Evolutionary conservation across 768 basidiomycete species (phyloP).

Genomic region (Mycena amicta): DNA sequence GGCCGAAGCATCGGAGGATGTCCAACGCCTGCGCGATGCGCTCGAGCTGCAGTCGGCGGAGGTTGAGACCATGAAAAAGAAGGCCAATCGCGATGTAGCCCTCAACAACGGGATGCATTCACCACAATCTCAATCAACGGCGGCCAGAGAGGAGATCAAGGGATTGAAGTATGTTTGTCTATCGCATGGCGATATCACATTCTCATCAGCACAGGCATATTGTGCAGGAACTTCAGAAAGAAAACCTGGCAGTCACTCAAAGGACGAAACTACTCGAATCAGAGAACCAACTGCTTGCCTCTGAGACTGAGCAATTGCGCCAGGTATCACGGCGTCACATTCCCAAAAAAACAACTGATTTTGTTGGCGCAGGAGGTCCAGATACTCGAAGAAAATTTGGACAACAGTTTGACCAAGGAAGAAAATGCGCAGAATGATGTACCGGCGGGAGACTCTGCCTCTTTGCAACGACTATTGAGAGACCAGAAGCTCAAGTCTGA

Average conservation of each 20-base stretch:
- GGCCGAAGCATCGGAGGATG: slow-evolving; percentile 21
- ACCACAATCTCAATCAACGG: slow-evolving; percentile 45
- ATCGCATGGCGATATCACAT: not conserved
- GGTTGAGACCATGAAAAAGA: slow-evolving; percentile 61
- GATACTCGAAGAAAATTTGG: slow-evolving; percentile 74
- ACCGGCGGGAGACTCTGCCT: slow-evolving; percentile 35
- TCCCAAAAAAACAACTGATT: too few species aligned
- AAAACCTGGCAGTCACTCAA: slow-evolving; percentile 63
- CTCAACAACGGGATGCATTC: slow-evolving; percentile 45
- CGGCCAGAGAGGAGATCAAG: slow-evolving; percentile 66
- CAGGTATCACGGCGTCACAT: too few species aligned
- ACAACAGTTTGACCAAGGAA: slow-evolving; percentile 57
- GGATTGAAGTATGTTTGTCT: slow-evolving; percentile 72
- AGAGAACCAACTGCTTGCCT: slow-evolving; percentile 70
- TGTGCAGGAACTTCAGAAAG: slow-evolving; percentile 85
- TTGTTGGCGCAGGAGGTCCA: slow-evolving; percentile 76
- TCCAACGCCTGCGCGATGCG: slow-evolving; percentile 31
- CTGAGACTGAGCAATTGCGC: slow-evolving; percentile 72
- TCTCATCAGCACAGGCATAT: slow-evolving; percentile 61
- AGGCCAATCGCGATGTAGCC: slow-evolving; percentile 57
- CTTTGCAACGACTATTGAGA: slow-evolving; percentile 43
- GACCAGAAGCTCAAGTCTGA: slow-evolving; percentile 59
- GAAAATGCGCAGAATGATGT: slow-evolving; percentile 40
- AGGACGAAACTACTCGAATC: slow-evolving; percentile 72
- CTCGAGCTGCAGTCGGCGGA: slow-evolving; percentile 45